phyloP scores from a whole-genome alignment of 1,284 basidiomycete species.

The Tilletia walkeri region DNA sequence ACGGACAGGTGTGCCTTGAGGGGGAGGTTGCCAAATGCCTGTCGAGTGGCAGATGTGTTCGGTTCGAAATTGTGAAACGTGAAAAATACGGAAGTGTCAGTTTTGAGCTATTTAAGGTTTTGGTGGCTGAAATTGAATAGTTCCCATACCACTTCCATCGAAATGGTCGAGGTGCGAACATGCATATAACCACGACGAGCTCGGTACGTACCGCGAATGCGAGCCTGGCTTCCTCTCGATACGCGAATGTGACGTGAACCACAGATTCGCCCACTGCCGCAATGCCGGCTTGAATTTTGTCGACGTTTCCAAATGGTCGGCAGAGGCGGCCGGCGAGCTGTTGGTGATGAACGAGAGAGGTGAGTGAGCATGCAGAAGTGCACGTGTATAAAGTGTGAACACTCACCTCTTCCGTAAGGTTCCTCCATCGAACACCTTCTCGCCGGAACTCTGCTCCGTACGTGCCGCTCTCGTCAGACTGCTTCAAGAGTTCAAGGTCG shows the following conservation, averaged over 20 bases:
- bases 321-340: constrained; percentile 10
- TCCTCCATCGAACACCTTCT: constrained; percentile 1
- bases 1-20: constrained; percentile 13
- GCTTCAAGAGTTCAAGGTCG: constrained; percentile 3
- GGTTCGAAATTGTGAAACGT: not conserved
- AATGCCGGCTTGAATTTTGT: not conserved
- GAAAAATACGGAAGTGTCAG: not conserved
- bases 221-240: not conserved
- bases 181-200: not conserved
- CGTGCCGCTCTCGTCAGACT: constrained; percentile 7
- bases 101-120: not conserved
- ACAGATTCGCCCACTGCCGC: not conserved
- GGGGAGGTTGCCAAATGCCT: constrained; percentile 11
- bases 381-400: not conserved
- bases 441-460: not conserved
- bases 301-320: constrained; percentile 2
- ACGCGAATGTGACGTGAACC: not conserved
- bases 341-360: not conserved
- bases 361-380: not conserved
- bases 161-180: not conserved
- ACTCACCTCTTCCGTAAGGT: not conserved
- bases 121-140: not conserved
- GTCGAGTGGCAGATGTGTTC: not conserved
- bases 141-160: not conserved
- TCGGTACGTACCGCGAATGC: constrained; percentile 3